These are phyloP conservation scores for Mycena vitilis DNA, from an alignment of 768 basidiomycete species.

Conservation along the genomic window DNA sequence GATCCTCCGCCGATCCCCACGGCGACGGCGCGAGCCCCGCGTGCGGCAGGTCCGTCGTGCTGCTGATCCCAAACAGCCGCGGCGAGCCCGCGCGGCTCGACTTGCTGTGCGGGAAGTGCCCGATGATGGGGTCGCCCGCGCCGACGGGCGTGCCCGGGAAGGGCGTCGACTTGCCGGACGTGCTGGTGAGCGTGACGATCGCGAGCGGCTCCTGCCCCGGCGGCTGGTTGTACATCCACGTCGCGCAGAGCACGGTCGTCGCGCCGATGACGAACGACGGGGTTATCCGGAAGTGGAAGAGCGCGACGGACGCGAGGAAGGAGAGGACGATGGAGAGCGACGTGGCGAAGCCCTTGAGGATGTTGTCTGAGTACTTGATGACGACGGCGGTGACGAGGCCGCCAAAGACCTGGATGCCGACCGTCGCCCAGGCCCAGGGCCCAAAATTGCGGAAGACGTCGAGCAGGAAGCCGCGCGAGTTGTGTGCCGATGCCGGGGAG, in stretches of 20 bases:
- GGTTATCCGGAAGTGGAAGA: constrained; percentile 93
- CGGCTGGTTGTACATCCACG: constrained; percentile 95
- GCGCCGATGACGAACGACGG: constrained; percentile 88
- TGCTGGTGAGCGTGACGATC: constrained; percentile 37
- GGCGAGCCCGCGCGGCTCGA: constrained; percentile 24
- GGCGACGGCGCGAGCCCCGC: constrained; percentile 44
- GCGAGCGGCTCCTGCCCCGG: constrained; percentile 44
- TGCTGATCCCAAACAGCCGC: constrained; percentile 59
- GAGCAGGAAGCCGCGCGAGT: constrained; percentile 61
- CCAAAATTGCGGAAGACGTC: constrained; percentile 90
- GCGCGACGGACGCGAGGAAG: constrained; percentile 90
- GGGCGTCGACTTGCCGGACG: constrained; percentile 43
- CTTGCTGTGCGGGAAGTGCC: constrained; percentile 64
- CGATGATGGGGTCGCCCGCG: constrained; percentile 68
- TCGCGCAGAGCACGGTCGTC: constrained; percentile 86
- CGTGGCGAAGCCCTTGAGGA: constrained; percentile 97
- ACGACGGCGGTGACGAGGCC: constrained; percentile 95
- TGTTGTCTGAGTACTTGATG: constrained; percentile 97
- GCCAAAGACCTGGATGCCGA: constrained; percentile 89
- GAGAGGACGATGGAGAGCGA: constrained; percentile 93
- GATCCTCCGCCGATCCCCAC: constrained; percentile 45
- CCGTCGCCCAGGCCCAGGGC: constrained; percentile 95
- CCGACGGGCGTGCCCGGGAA: constrained; percentile 52
- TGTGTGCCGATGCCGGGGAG: constrained; percentile 46
- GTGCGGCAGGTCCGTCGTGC: constrained; percentile 57